Evolutionary conservation across 805 yeast genomes (phyloP), one percentile per base, ranked within the genome.

Genomic region (Sugiyamaella lignohabitans): DNA sequence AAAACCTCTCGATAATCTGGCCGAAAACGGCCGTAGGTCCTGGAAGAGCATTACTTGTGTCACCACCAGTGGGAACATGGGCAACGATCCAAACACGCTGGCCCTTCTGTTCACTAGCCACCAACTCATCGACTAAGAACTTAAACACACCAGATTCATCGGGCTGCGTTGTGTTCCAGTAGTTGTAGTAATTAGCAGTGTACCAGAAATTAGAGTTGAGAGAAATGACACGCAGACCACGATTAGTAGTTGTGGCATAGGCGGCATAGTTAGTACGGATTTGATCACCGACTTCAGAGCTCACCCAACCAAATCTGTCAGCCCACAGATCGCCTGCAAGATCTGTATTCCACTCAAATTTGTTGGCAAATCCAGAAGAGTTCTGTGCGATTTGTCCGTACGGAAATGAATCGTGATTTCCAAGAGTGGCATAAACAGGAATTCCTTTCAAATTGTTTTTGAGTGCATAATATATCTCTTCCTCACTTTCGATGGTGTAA

Each of bases 371-470:
- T 35, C 20, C 17, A 5, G 75, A 75, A 35, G 61, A 58, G 30
- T 66, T 58, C 48, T 80, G 83, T 1, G 86, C 82, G 49, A 80
- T 61, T 60, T 81, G 86, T 29, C 82, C 84, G 54, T 80, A 78
- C 16, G 89, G 88, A 69, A 73, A 82, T 20, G 81, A 75, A 58
- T 82, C 88, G 62, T 83, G 87, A 60, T 80, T 81, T 24, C 88
- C 88, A 56, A 82, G 65, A 21, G 77, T 76, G 8, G 86, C 73
- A 59, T 67, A 80, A 3, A 82, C 73, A 5, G 86, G 82, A 24
- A 79, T 61, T 42, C 74, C 68, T 16, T 70, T 65, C 47, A 82
- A 69, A 45, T 63, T 63, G 43, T 50, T 56, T 54, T 81, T 81
- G 70, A 81, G 69, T 48, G 79, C 73, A 35, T 5, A 17, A 17